These are phyloP conservation scores for Tylopilus rubrobrunneus DNA, from an alignment of 768 basidiomycete species.

Conservation along the genomic window DNA sequence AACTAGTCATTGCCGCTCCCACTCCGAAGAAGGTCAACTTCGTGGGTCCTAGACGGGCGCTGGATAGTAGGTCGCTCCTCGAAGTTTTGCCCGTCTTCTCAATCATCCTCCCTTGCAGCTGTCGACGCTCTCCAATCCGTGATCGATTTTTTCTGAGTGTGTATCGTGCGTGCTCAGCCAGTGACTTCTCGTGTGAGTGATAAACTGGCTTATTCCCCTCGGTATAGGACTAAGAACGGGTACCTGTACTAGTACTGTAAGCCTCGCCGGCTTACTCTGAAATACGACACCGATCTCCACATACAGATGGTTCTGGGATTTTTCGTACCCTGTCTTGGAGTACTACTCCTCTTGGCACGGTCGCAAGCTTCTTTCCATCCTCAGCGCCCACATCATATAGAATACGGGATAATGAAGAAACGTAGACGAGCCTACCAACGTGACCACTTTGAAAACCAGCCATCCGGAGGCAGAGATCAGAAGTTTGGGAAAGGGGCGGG, in stretches of 20 bases:
- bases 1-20: background rate
- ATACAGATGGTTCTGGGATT: no score
- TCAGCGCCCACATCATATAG: no score
- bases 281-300: background rate
- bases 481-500: no score
- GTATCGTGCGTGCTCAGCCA: background rate
- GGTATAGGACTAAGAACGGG: no score
- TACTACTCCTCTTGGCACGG: no score
- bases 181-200: background rate
- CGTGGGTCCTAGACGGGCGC: background rate
- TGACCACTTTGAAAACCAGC: no score
- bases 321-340: no score
- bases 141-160: background rate
- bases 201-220: background rate
- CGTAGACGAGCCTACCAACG: no score
- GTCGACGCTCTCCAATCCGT: background rate
- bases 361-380: no score
- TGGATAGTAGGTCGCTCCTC: background rate
- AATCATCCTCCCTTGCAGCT: background rate
- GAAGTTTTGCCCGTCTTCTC: background rate
- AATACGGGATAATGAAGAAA: no score
- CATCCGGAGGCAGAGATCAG: no score
- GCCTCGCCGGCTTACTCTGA: background rate
- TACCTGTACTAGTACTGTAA: no score
- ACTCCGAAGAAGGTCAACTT: background rate